Conservation (phyloP, 139 green algal genomes). For the Coccomyxa sp. region DNA sequence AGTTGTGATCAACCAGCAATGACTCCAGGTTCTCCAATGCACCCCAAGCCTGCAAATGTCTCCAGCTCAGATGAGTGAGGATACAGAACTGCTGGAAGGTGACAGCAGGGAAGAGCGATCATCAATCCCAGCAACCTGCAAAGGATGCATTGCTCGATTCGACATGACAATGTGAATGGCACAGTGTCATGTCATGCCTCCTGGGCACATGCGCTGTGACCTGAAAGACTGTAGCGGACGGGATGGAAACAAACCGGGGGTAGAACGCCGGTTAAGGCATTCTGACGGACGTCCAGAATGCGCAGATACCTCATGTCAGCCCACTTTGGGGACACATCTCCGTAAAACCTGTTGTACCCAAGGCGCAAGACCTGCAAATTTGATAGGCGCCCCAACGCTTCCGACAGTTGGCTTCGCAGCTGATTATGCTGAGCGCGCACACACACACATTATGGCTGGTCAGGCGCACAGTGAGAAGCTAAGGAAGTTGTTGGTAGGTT, state of each 20-base stretch:
- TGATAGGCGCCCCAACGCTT: neutral
- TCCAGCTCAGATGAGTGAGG: neutral
- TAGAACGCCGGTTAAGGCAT: neutral
- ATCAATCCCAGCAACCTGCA: too few relatives aligned
- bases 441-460: neutral
- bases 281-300: neutral
- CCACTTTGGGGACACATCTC: neutral
- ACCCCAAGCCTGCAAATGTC: neutral
- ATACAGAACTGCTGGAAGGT: neutral
- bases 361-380: neutral
- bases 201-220: too few relatives aligned
- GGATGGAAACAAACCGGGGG: too few relatives aligned
- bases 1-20: neutral
- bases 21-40: neutral
- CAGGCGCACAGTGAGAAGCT: neutral
- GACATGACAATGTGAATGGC: too few relatives aligned
- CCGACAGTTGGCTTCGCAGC: neutral
- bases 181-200: too few relatives aligned
- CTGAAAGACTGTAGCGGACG: too few relatives aligned
- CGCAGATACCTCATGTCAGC: neutral
- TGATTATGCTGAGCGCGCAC: neutral
- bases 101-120: neutral
- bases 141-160: too few relatives aligned
- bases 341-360: neutral
- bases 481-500: neutral